Evolutionary conservation across 2,329 filamentous ascomycete genomes (phyloP), one percentile per base, ranked within the genome.

Genomic region (Sporothrix euskadiensis): DNA sequence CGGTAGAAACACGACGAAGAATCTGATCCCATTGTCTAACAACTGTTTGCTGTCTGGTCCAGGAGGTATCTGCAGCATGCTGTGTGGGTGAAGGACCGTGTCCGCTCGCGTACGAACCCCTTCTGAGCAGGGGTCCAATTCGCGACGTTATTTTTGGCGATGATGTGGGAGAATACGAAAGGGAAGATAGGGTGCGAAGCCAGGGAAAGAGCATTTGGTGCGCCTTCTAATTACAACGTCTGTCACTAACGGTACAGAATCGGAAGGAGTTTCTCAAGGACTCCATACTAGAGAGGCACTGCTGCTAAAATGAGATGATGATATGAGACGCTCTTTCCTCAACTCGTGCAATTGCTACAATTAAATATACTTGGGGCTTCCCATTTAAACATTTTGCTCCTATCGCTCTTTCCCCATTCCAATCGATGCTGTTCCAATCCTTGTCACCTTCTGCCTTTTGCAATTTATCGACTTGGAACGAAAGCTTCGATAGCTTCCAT

Each of bases 81-180:
- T n/a, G 47, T 52, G 44, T 35, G 44, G 47, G 66, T 19, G 30
- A 68, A 8, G 47, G 49, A 9, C 30, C 16, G 54, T 39, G 44
- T 54, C 30, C 44, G 39, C 39, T 54, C 57, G 70, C 10, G 70
- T 57, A 65, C 70, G 30, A 39, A 22, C 56, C 41, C 70, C 47
- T 71, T 65, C 41, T 19, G 22, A n/a, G 26, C 41, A 63, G 19
- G 41, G 56, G 30, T 26, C 22, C 41, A 39, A 41, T 22, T 65
- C 44, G 70, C 4, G 44, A 71, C 65, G 57, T 71, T 71, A 71
- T 65, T 65, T 71, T 71, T 71, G 70, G 70, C 32, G 57, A 71
- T 71, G 69, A 61, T 71, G 54, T 26, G 39, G 32, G 41, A 32
- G 39, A 49, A 52, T 22, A 26, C 9, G 22, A 26, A 39, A 10